phyloP scores from a whole-genome alignment of 352 stramenopile genomes.

The Phytophthora hybrid region DNA sequence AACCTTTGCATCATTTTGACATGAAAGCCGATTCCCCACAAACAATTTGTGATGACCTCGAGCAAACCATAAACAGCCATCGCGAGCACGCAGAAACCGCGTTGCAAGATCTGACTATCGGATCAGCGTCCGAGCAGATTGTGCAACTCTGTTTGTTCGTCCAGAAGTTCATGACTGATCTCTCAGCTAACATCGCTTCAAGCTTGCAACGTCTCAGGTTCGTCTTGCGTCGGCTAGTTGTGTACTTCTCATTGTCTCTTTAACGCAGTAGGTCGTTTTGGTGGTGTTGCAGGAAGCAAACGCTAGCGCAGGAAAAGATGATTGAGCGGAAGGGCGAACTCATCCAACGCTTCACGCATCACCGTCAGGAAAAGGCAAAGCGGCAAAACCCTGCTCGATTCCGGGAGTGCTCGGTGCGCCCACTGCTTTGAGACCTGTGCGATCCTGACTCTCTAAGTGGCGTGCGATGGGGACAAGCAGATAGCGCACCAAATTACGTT shows the following conservation, averaged over 20 bases:
- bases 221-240: slow-evolving; percentile 6
- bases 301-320: slow-evolving; percentile 53
- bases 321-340: slow-evolving; percentile 69
- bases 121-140: slow-evolving; percentile 32
- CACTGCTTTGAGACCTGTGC: slow-evolving; percentile 27
- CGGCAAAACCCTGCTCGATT: slow-evolving; percentile 49
- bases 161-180: slow-evolving; percentile 34
- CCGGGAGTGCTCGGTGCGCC: slow-evolving; percentile 57
- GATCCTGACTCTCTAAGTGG: not conserved
- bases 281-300: slow-evolving; percentile 41
- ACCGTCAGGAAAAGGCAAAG: slow-evolving; percentile 59
- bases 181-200: slow-evolving; percentile 34
- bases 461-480: not conserved
- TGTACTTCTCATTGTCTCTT: not conserved
- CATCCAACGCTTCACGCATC: slow-evolving; percentile 67
- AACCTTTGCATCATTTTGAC: not conserved
- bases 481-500: not conserved
- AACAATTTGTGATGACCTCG: slow-evolving; percentile 11
- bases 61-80: slow-evolving; percentile 20
- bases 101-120: slow-evolving; percentile 19
- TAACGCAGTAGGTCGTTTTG: slow-evolving; percentile 8
- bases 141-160: slow-evolving; percentile 38
- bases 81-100: slow-evolving; percentile 22
- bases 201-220: slow-evolving; percentile 39
- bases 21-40: not conserved